These are phyloP conservation scores for Aureobasidium sp. DNA, from an alignment of 2,329 filamentous ascomycete genomes.

Conservation along the genomic window DNA sequence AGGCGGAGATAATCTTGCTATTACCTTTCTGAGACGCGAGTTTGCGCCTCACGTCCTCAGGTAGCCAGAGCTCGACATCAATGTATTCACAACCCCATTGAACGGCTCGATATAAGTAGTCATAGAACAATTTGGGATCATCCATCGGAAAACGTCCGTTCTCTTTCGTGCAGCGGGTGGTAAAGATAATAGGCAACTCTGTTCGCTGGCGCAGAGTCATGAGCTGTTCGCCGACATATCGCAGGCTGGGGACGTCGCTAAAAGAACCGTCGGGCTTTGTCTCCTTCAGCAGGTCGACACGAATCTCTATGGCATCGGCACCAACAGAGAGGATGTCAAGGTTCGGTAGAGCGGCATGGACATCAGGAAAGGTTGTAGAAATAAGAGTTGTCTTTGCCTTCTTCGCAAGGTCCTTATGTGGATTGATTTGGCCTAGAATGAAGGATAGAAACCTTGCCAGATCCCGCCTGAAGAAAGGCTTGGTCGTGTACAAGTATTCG, in stretches of 20 bases:
- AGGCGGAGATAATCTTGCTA: conserved; percentile 84
- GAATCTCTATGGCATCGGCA: conserved; percentile 75
- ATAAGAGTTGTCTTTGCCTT: conserved; percentile 77
- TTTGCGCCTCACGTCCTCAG: conserved; percentile 61
- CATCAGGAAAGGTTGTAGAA: conserved; percentile 81
- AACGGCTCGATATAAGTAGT: conserved; percentile 73
- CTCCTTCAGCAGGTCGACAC: conserved; percentile 73
- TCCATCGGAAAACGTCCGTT: conserved; percentile 83
- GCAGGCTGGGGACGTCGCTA: conserved; percentile 63
- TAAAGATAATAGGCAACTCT: conserved; percentile 85
- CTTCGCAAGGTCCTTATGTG: conserved; percentile 67
- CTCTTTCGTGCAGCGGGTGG: conserved; percentile 70
- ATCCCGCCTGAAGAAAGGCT: conserved; percentile 64
- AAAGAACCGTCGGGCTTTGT: conserved; percentile 54
- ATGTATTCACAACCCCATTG: conserved; percentile 89
- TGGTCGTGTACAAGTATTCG: conserved; percentile 74
- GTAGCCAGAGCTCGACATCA: conserved; percentile 81
- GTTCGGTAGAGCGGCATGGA: conserved; percentile 73
- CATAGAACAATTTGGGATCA: conserved; percentile 63
- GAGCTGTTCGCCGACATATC: conserved; percentile 78
- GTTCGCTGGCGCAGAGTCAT: conserved; percentile 77
- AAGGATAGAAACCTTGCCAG: conserved; percentile 72
- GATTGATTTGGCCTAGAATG: conserved; percentile 68
- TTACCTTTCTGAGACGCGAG: conserved; percentile 64
- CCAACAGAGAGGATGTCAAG: conserved; percentile 82